Percentiles rank a stretch among this genome's conserved stretches.
phyloP scores from a whole-genome alignment of 768 basidiomycete genomes.

The Xanthoconium purpureum region DNA sequence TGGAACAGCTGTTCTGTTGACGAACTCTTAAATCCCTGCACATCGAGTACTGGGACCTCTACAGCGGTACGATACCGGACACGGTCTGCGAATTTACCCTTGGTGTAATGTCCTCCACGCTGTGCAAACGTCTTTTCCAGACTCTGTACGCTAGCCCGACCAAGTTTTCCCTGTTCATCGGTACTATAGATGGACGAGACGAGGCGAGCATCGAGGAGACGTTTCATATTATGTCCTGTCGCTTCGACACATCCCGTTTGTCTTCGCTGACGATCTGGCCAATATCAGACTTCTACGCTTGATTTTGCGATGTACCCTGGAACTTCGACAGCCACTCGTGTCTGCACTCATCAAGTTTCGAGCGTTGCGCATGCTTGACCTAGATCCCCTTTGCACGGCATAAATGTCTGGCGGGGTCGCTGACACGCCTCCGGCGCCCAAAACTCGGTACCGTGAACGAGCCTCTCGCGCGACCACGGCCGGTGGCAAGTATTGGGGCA shows the following conservation, averaged over 20 bases:
- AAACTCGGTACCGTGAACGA: slow-evolving; percentile 15
- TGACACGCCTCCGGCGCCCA: slow-evolving; percentile 8
- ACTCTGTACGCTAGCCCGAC: slow-evolving; percentile 11
- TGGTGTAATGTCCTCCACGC: not conserved
- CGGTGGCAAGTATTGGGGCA: slow-evolving; percentile 7
- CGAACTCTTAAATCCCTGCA: slow-evolving; percentile 8
- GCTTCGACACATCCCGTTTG: slow-evolving; percentile 10
- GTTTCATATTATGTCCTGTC: slow-evolving; percentile 9
- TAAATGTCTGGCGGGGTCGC: slow-evolving; percentile 10
- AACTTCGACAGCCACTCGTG: slow-evolving; percentile 1
- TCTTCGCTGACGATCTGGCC: slow-evolving; percentile 6
- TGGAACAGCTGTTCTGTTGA: slow-evolving; percentile 9
- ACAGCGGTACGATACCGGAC: slow-evolving; percentile 9
- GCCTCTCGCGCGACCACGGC: not conserved
- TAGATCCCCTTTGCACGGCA: slow-evolving; percentile 15
- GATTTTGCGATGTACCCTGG: not conserved
- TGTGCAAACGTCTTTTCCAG: slow-evolving; percentile 10
- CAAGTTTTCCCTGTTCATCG: slow-evolving; percentile 5
- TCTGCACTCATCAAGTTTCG: slow-evolving; percentile 12
- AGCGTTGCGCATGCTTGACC: slow-evolving; percentile 11
- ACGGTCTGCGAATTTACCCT: slow-evolving; percentile 14
- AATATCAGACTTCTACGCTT: not conserved
- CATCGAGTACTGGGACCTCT: slow-evolving; percentile 10
- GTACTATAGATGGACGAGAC: slow-evolving; percentile 2
- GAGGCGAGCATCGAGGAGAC: not conserved